Evolutionary conservation across 768 basidiomycete genomes (phyloP), one percentile per base, ranked within the genome.

Genomic region (Lanmaoa rubissima): DNA sequence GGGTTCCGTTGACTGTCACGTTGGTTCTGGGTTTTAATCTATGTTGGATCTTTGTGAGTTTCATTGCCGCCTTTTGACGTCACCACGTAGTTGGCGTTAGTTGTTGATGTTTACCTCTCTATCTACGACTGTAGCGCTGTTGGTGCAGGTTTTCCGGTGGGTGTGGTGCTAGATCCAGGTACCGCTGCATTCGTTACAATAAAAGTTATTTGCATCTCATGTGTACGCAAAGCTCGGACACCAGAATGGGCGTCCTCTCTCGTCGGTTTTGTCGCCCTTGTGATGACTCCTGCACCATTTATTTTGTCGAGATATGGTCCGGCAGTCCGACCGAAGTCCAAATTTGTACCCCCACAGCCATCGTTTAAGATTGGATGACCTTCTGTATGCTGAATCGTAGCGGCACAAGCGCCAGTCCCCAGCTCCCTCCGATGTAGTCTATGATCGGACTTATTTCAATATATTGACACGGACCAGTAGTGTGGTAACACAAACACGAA

Each of bases 61-160:
- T 51, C 6, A 6, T 39, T 40, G 2, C 16, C n/a, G 16, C 24
- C 41, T 16, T 47, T 39, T 60, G 14, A 65, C n/a, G 14, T 26
- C 12, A 24, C 41, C 12, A 17, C 48, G 13, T 52, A 85, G 84
- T 63, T 85, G 51, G 74, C 78, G 12, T 65, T 83, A 44, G 68
- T 83, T 35, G 79, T 87, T 41, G 86, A 86, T 67, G 76, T 80
- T 4, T 86, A 86, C 61, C 68, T n/a, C n/a, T n/a, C n/a, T n/a
- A n/a, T n/a, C n/a, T n/a, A n/a, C n/a, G n/a, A n/a, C n/a, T 82
- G 83, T 17, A 83, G 82, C 61, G 57, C 79, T 10, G 79, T 79
- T 48, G 85, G 82, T 34, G 81, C 81, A 24, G 76, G 66, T 6
- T 82, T 83, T 58, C 82, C 80, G 21, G 55, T 54, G 40, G 10